These are phyloP conservation scores for Malus asiatica DNA, from an alignment of 306 rosid species.

Conservation along the genomic window DNA sequence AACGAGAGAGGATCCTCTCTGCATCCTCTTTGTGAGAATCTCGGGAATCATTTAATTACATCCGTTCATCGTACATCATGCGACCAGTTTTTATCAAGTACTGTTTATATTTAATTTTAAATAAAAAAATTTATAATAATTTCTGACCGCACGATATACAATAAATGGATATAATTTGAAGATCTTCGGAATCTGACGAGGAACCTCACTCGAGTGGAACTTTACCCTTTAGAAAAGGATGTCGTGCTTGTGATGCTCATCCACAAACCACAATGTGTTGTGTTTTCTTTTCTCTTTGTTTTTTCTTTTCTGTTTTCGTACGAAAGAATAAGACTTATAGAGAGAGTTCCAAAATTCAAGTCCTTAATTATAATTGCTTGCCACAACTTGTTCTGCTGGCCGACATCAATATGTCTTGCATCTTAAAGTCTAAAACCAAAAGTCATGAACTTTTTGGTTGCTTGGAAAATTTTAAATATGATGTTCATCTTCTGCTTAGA, in stretches of 20 bases:
- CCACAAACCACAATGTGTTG: neutral
- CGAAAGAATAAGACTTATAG: neutral
- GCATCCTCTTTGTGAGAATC: too few relatives aligned
- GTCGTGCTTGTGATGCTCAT: neutral
- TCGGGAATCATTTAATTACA: rapidly evolving
- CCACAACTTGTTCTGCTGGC: neutral
- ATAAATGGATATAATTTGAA: too few relatives aligned
- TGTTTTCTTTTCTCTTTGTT: neutral
- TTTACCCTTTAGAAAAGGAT: neutral
- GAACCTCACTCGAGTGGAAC: neutral
- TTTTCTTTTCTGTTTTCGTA: neutral
- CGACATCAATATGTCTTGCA: neutral
- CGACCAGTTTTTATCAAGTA: rapidly evolving
- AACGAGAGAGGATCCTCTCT: neutral
- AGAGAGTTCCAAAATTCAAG: neutral
- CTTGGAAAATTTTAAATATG: neutral
- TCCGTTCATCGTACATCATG: too few relatives aligned
- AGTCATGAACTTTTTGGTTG: neutral
- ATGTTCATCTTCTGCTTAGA: too few relatives aligned
- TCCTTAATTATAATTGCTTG: neutral
- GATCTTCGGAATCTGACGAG: too few relatives aligned
- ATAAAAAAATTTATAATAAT: too few relatives aligned
- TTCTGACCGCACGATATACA: too few relatives aligned
- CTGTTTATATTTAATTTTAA: too few relatives aligned
- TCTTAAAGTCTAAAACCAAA: neutral